Conservation (phyloP, 2,329 filamentous ascomycete genomes). For the Colletotrichum lindemuthianum region DNA sequence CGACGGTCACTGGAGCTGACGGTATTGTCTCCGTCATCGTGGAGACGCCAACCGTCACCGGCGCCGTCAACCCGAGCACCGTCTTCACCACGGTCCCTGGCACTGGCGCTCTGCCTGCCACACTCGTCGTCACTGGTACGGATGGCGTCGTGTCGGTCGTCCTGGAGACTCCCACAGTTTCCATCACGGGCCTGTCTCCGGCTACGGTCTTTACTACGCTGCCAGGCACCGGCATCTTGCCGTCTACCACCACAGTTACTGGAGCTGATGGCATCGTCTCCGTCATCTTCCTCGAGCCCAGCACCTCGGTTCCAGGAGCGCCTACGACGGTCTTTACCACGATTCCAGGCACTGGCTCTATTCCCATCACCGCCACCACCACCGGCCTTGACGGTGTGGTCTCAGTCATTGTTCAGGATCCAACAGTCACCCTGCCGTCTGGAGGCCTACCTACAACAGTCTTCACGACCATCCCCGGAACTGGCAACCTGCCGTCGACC, state of each 20-base stretch:
- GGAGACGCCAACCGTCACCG: background rate
- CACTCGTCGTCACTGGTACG: background rate
- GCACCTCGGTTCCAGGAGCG: no score
- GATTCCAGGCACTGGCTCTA: background rate
- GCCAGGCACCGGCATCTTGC: slow-evolving; percentile 6
- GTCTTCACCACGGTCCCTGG: background rate
- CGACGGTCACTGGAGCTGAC: background rate
- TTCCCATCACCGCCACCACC: background rate
- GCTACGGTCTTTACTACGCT: slow-evolving; percentile 8
- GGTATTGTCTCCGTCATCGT: background rate
- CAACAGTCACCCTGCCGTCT: background rate
- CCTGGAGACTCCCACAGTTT: background rate
- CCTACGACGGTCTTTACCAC: slow-evolving; percentile 3
- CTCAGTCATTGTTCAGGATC: background rate
- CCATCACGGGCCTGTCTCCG: background rate
- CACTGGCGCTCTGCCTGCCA: background rate
- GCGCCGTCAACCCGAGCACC: background rate
- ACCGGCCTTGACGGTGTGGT: background rate
- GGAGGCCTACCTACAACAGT: background rate
- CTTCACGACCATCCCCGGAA: background rate
- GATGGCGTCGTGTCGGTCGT: slow-evolving; percentile 5
- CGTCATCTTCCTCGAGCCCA: background rate
- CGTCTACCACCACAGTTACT: background rate
- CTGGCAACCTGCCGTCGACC: background rate
- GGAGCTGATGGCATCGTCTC: slow-evolving; percentile 6